Base-by-base conservation (phyloP, 1,139 yeast species). In the Taphrina confusa region DNA sequence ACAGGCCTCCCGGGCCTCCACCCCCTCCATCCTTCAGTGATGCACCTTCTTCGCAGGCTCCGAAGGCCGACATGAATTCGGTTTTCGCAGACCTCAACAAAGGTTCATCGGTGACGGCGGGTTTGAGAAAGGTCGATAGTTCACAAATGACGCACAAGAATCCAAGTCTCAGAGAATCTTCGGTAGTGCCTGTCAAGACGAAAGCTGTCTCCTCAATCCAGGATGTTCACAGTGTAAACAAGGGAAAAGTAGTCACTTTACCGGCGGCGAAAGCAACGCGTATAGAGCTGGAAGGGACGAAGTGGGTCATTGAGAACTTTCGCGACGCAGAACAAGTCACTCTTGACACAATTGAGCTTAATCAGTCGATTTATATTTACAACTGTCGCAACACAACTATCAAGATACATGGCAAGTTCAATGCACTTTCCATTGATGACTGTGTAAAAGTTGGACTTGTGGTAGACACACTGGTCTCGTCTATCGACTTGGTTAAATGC, bases 61-160 rank as follows among this genome's bases (percentile, higher is more conserved):
- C 72, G 1, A 60, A 74, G 1, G 68, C 75, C 3, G 84, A 84
- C 42, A 82, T 91, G 78, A 79, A 78, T 66, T 97, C 97, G 0
- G 96, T 94, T 9, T 92, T 94, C 72, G 85, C 88, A n/a, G 95
- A 88, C 66, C 78, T 94, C 65, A 91, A 85, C 75, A 80, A 84
- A 74, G 99, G 99, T 61, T 87, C 84, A 66, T 75, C 75, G 40
- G 85, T 94, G 68, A 91, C 97, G 1, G 77, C 91, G 28, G 87
- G 90, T 3, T 82, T 94, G 68, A 88, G 85, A 71, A 92, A 92
- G 74, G 97, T 92, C 46, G 97, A 90, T 67, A 87, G 83, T 74
- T 85, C 95, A 18, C 87, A 90, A 74, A 89, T 88, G 94, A 89
- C 96, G 31, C 97, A 90, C 74, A 91, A 90, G 75, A 90, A 90